Evolutionary conservation across 192 early-diverging fungal genomes (phyloP), one percentile per base, ranked within the genome.

Genomic region (Podila epigama): DNA sequence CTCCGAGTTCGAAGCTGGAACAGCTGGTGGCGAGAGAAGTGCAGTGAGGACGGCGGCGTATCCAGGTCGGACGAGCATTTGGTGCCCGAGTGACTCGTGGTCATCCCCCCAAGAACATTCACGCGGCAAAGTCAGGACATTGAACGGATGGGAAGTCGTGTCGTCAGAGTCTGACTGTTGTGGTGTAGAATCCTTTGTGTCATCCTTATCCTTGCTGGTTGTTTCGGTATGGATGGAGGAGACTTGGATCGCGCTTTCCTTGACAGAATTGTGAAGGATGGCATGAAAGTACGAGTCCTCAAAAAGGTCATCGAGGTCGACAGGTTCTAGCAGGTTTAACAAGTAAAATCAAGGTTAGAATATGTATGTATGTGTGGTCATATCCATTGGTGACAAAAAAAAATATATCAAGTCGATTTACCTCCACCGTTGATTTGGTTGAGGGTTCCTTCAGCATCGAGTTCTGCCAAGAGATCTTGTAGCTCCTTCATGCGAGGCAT

Each of bases 401-500:
- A 36, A 0, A 4, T 11, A 28, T 58, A 39, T 34, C n/a, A 2
- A 6, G 32, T 18, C 29, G 33, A 25, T 25, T 6, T 10, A 3
- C 10, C 33, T 16, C 20, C 22, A 9, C 13, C 9, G 33, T 39
- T 12, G 25, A n/a, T 6, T 25, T n/a, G 9, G 4, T 64, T 39
- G 8, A 75, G 42, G 11, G 60, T 54, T 9, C 72, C 72, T 34
- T 75, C 72, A 1, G 72, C 64, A 16, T 75, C 72, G 22, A 75
- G 59, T 3, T 51, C 52, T 33, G 39, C 65, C n/a, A 75, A 60
- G 0, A 75, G 33, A 48, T 68, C 65, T 32, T 68, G 72, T 18
- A 75, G 72, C 50, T 75, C 72, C 42, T 63, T 75, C 72, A 68
- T 75, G 60, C 72, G 66, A 3, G 72, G 65, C 72, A 75, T 75